phyloP scores from a whole-genome alignment of 2,329 filamentous ascomycete genomes.

The Daldinia sp. region DNA sequence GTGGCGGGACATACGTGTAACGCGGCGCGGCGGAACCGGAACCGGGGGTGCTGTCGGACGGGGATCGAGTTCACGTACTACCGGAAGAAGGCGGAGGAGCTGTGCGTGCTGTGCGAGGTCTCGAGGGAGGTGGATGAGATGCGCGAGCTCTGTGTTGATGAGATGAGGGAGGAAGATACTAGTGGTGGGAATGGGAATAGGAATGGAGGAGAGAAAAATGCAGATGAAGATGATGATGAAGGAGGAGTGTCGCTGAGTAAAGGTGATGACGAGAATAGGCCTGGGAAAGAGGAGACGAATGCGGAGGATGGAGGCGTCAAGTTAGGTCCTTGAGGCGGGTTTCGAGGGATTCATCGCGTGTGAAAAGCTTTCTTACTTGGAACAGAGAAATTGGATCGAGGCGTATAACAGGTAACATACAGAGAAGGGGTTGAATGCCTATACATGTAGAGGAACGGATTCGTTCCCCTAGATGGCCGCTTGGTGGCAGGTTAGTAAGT shows the following conservation, averaged over 20 bases:
- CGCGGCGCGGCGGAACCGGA: constrained; percentile 21
- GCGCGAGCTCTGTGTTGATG: too few relatives aligned
- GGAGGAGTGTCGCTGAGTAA: not conserved
- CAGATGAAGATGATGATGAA: not conserved
- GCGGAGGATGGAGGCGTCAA: not conserved
- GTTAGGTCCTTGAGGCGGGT: not conserved
- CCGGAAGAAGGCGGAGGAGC: constrained; percentile 26
- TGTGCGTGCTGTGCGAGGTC: constrained; percentile 45
- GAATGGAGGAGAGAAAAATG: constrained; percentile 17
- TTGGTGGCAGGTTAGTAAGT: not conserved
- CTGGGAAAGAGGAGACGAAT: not conserved
- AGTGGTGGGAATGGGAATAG: constrained; percentile 21
- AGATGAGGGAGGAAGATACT: too few relatives aligned
- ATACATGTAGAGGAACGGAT: not conserved
- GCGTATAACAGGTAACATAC: not conserved
- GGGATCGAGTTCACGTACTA: constrained; percentile 42
- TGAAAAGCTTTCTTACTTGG: not conserved
- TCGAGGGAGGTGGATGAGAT: constrained; percentile 12
- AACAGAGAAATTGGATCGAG: not conserved
- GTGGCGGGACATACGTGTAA: constrained; percentile 41
- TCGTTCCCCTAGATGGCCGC: not conserved
- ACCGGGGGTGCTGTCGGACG: constrained; percentile 40
- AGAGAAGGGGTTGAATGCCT: not conserved
- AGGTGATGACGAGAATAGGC: not conserved
- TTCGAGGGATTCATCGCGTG: not conserved